Percentiles rank a stretch among this genome's conserved stretches.
phyloP scores from a whole-genome alignment of 768 basidiomycete genomes.

The Russula lepida region DNA sequence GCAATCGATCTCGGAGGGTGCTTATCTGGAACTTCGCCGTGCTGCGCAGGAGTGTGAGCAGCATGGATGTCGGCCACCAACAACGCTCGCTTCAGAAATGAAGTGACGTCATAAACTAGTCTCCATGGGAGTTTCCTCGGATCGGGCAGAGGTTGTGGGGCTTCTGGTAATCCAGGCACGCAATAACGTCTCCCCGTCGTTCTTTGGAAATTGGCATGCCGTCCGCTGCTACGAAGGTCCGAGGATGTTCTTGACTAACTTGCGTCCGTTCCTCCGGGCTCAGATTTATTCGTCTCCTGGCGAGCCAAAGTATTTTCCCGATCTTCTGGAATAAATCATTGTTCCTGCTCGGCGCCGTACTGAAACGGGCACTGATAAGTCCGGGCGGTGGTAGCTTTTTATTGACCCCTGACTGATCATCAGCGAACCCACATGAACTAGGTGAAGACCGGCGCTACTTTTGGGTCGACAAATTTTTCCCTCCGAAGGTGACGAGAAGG shows the following conservation, averaged over 20 bases:
- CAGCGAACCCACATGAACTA: background rate
- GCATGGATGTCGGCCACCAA: background rate
- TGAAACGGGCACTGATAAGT: background rate
- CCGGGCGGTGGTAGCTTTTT: background rate
- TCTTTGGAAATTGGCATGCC: background rate
- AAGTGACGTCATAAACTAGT: background rate
- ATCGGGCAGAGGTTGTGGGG: background rate
- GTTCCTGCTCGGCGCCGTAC: background rate
- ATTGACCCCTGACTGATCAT: constrained; percentile 6
- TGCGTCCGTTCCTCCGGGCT: background rate
- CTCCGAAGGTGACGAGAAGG: background rate
- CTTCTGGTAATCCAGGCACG: background rate
- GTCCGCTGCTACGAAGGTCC: background rate
- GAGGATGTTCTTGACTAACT: background rate
- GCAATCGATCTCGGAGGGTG: background rate
- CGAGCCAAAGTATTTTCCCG: background rate
- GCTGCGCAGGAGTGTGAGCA: background rate
- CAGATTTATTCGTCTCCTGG: background rate
- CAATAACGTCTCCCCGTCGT: too few relatives aligned
- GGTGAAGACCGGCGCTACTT: background rate
- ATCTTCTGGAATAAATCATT: constrained; percentile 1
- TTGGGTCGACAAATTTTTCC: background rate
- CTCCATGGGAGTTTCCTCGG: background rate
- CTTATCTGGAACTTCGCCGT: background rate
- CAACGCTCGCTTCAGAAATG: background rate